phyloP scores from a whole-genome alignment of 352 stramenopile species.

The Pythium biforme region DNA sequence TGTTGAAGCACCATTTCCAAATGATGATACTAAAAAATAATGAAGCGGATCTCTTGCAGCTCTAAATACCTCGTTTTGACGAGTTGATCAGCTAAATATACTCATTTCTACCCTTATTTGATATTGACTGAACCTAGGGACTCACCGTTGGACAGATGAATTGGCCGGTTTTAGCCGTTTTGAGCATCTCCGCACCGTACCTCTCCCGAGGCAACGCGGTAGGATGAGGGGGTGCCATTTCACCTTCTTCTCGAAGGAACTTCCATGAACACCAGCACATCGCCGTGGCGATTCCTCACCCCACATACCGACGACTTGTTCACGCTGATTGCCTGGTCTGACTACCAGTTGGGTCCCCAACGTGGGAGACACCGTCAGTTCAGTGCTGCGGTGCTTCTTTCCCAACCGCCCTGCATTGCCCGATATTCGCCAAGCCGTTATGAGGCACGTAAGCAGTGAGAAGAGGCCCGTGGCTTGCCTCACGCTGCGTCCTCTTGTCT shows the following conservation, averaged over 20 bases:
- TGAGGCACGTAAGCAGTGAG: no score
- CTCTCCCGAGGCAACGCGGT: not conserved
- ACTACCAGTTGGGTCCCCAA: not conserved
- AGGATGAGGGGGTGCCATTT: not conserved
- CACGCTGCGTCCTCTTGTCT: no score
- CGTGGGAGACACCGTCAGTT: not conserved
- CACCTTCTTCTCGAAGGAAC: not conserved
- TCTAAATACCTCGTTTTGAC: not conserved
- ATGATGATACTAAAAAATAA: not conserved
- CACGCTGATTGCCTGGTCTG: not conserved
- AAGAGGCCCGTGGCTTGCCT: no score
- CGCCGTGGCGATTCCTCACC: not conserved
- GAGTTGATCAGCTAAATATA: not conserved
- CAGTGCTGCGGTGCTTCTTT: not conserved
- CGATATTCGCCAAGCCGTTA: no score
- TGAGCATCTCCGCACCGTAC: constrained; percentile 5
- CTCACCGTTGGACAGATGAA: not conserved
- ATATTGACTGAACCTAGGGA: not conserved
- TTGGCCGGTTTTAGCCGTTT: constrained; percentile 11
- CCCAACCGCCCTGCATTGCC: no score
- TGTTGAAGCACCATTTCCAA: not conserved
- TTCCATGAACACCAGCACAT: not conserved
- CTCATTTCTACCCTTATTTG: constrained; percentile 6
- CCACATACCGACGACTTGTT: not conserved
- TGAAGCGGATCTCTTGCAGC: not conserved